These are phyloP conservation scores for Chrysosporium queenslandicum DNA, from an alignment of 2,329 filamentous ascomycete species.

Conservation along the genomic window DNA sequence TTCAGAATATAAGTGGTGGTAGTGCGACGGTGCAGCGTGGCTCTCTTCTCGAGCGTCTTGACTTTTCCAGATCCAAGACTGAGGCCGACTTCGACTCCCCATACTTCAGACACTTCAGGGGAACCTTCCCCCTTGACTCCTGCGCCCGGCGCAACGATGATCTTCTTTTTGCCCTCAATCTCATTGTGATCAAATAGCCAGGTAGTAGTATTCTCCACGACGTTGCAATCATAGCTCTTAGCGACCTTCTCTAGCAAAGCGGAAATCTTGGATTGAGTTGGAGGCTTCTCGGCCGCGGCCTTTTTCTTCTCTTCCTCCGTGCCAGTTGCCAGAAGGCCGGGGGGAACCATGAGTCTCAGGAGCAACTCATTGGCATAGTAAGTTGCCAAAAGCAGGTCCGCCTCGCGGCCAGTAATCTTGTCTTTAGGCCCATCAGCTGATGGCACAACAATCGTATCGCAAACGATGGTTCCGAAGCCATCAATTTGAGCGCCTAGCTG, in stretches of 20 bases:
- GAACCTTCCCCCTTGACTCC: slow-evolving; percentile 85
- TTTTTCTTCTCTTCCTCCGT: slow-evolving; percentile 94
- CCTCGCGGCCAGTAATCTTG: slow-evolving; percentile 62
- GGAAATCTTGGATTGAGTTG: slow-evolving; percentile 78
- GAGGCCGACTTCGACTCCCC: slow-evolving; percentile 94
- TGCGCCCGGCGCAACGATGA: slow-evolving; percentile 69
- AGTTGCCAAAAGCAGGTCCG: slow-evolving; percentile 81
- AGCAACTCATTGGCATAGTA: slow-evolving; percentile 94
- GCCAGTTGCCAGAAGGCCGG: slow-evolving; percentile 71
- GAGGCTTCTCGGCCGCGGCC: slow-evolving; percentile 69
- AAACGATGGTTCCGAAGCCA: slow-evolving; percentile 91
- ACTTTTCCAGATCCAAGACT: slow-evolving; percentile 87
- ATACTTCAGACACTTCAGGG: slow-evolving; percentile 84
- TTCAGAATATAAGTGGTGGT: slow-evolving; percentile 86
- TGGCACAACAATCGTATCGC: slow-evolving; percentile 74
- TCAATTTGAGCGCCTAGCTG: slow-evolving; percentile 98
- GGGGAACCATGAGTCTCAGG: slow-evolving; percentile 78
- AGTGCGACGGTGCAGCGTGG: slow-evolving; percentile 89
- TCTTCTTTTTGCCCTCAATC: slow-evolving; percentile 97
- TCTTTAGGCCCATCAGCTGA: slow-evolving; percentile 51
- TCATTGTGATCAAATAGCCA: slow-evolving; percentile 96
- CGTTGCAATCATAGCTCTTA: slow-evolving; percentile 79
- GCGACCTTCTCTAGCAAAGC: slow-evolving; percentile 80
- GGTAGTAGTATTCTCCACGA: slow-evolving; percentile 96
- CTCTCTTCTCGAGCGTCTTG: slow-evolving; percentile 76